phyloP scores from a whole-genome alignment of 1,284 basidiomycete species.

The Marasmius sp. region DNA sequence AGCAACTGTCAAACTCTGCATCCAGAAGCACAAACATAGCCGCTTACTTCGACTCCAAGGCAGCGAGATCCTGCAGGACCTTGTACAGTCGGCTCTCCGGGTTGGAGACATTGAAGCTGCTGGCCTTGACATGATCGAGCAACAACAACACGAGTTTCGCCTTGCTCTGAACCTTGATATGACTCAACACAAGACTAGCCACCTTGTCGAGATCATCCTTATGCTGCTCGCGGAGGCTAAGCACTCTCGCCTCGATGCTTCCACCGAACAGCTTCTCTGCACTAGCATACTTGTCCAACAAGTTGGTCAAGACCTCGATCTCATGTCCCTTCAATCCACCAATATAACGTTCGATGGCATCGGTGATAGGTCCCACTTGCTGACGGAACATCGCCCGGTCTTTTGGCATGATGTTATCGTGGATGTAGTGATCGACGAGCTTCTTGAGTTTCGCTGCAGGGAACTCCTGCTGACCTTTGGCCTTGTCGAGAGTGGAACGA shows the following conservation, averaged over 20 bases:
- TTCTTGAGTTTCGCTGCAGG: slow-evolving; percentile 83
- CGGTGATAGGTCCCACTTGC: slow-evolving; percentile 72
- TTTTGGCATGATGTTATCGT: slow-evolving; percentile 77
- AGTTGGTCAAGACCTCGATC: slow-evolving; percentile 68
- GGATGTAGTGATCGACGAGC: slow-evolving; percentile 81
- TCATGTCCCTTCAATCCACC: slow-evolving; percentile 89
- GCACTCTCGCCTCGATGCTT: slow-evolving; percentile 90
- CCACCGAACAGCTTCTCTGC: slow-evolving; percentile 93
- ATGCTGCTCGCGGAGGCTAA: slow-evolving; percentile 88
- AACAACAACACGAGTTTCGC: slow-evolving; percentile 84
- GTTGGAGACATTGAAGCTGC: slow-evolving; percentile 71
- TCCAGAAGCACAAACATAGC: not conserved
- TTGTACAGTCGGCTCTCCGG: slow-evolving; percentile 69
- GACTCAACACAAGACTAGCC: slow-evolving; percentile 86
- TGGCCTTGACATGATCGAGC: slow-evolving; percentile 86
- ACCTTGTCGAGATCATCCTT: slow-evolving; percentile 93
- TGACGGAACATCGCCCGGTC: slow-evolving; percentile 78
- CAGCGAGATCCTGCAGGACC: slow-evolving; percentile 79
- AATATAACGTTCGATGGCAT: slow-evolving; percentile 81
- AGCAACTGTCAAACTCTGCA: not conserved
- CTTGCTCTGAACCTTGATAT: slow-evolving; percentile 94
- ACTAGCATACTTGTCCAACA: slow-evolving; percentile 76
- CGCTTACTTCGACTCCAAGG: slow-evolving; percentile 81
- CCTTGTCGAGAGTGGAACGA: slow-evolving; percentile 78
- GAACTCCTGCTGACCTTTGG: slow-evolving; percentile 81